These are phyloP conservation scores for Lachnum nothofagi DNA, from an alignment of 2,329 filamentous ascomycete species.

Conservation along the genomic window DNA sequence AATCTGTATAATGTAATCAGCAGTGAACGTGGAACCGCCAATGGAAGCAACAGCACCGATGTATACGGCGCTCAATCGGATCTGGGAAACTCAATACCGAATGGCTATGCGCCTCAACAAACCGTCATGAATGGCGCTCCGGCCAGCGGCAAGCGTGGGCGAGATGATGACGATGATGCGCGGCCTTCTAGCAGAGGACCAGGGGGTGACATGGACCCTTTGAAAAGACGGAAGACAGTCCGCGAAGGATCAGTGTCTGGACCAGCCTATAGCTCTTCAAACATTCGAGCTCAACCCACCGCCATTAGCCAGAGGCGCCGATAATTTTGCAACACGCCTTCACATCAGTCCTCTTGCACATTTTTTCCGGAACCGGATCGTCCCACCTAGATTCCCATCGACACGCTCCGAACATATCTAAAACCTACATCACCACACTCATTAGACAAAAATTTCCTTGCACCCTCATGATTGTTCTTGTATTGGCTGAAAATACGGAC, in stretches of 20 bases:
- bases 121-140: slow-evolving; percentile 60
- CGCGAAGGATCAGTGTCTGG: slow-evolving; percentile 54
- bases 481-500: slow-evolving; percentile 36
- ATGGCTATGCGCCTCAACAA: slow-evolving; percentile 60
- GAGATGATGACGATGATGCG: slow-evolving; percentile 44
- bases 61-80: slow-evolving; percentile 65
- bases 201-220: slow-evolving; percentile 52
- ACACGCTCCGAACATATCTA: slow-evolving; percentile 27
- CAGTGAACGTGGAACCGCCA: slow-evolving; percentile 64
- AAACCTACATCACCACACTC: slow-evolving; percentile 29
- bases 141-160: slow-evolving; percentile 38
- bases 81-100: slow-evolving; percentile 50
- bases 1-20: slow-evolving; percentile 87
- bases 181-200: slow-evolving; percentile 55
- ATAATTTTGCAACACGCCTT: slow-evolving; percentile 14
- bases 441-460: slow-evolving; percentile 28
- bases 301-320: slow-evolving; percentile 38
- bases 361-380: slow-evolving; percentile 20
- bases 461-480: slow-evolving; percentile 34
- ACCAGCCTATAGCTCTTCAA: slow-evolving; percentile 43
- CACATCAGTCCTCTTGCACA: slow-evolving; percentile 24
- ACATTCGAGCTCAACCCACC: slow-evolving; percentile 44
- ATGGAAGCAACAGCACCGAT: slow-evolving; percentile 62
- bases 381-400: slow-evolving; percentile 8
- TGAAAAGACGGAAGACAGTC: slow-evolving; percentile 77